A percentile compares a stretch with the other conserved stretches of the same genome.
Conservation (phyloP, 805 yeast genomes). For the Candida yuanshanica region DNA sequence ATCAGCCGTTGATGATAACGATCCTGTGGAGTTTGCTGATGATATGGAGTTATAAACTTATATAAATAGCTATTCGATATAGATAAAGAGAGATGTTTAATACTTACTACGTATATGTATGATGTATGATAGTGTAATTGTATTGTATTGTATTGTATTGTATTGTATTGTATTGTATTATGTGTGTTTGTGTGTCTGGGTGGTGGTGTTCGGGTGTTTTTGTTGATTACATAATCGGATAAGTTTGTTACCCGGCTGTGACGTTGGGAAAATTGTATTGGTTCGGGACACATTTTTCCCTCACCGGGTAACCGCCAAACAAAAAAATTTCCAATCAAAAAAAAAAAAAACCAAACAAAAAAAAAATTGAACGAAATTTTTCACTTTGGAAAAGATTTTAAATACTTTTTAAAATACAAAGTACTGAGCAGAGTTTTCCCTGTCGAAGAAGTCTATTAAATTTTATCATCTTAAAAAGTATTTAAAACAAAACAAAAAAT, state of each 20-base stretch:
- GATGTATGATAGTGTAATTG: too few species aligned
- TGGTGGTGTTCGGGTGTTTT: slow-evolving; percentile 2
- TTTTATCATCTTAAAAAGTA: slow-evolving; percentile 14
- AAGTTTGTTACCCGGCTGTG: slow-evolving; percentile 6
- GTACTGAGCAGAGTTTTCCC: slow-evolving; percentile 53
- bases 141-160: too few species aligned
- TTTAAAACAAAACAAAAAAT: slow-evolving; percentile 36
- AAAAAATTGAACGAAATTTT: slow-evolving; percentile 1
- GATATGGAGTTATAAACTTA: slow-evolving; percentile 24
- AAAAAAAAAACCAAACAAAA: slow-evolving; percentile 3
- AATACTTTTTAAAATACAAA: slow-evolving; percentile 8
- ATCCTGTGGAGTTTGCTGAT: slow-evolving; percentile 35
- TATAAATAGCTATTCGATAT: not conserved
- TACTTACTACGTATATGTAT: too few species aligned
- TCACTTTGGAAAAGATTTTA: not conserved
- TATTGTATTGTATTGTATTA: not conserved
- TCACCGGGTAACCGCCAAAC: too few species aligned
- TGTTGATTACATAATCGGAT: not conserved
- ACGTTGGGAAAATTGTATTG: slow-evolving; percentile 12
- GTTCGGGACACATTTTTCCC: not conserved
- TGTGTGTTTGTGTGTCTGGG: slow-evolving; percentile 1
- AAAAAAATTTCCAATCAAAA: too few species aligned
- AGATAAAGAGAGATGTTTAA: not conserved
- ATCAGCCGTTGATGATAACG: slow-evolving; percentile 20
- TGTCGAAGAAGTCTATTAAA: slow-evolving; percentile 76